A percentile compares a stretch with the other conserved stretches of the same genome.
Evolutionary conservation across 108 stramenopile species (phyloP).

Genomic region (Fistulifera solaris): DNA sequence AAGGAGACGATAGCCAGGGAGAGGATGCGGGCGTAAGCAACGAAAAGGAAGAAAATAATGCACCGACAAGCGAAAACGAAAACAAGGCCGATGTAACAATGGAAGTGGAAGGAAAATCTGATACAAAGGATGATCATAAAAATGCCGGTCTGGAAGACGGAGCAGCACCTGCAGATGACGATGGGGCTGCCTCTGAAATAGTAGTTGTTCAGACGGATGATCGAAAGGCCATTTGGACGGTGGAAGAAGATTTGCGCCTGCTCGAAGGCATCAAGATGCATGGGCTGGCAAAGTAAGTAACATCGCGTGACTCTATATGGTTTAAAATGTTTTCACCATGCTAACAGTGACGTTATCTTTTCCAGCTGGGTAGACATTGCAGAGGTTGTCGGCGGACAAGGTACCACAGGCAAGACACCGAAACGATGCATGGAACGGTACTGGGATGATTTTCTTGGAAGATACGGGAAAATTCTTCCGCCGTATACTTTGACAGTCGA

Average conservation of each 20-base stretch:
- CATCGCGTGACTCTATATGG: too few relatives aligned
- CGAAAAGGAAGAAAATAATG: neutral
- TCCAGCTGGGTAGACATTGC: slow-evolving; percentile 69
- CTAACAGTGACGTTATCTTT: too few relatives aligned
- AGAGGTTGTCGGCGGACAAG: slow-evolving; percentile 64
- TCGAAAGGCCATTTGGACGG: slow-evolving; percentile 63
- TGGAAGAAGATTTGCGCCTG: slow-evolving; percentile 79
- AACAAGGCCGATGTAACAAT: slow-evolving; percentile 10
- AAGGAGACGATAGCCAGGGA: neutral
- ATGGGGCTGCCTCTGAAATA: neutral
- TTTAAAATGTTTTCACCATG: too few relatives aligned
- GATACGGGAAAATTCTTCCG: slow-evolving; percentile 83
- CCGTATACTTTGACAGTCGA: slow-evolving; percentile 55
- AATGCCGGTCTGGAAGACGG: neutral
- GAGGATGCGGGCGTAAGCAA: neutral
- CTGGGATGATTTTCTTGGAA: slow-evolving; percentile 79
- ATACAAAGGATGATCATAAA: neutral
- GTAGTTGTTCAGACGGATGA: slow-evolving; percentile 33
- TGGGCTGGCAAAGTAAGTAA: slow-evolving; percentile 59
- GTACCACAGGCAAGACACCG: slow-evolving; percentile 56
- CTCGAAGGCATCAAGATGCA: slow-evolving; percentile 71
- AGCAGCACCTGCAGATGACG: neutral
- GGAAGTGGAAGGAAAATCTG: slow-evolving; percentile 15
- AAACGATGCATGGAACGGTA: slow-evolving; percentile 89
- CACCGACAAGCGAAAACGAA: slow-evolving; percentile 7